phyloP scores from a whole-genome alignment of 495 filamentous ascomycete genomes.

The Penicillium herquei region DNA sequence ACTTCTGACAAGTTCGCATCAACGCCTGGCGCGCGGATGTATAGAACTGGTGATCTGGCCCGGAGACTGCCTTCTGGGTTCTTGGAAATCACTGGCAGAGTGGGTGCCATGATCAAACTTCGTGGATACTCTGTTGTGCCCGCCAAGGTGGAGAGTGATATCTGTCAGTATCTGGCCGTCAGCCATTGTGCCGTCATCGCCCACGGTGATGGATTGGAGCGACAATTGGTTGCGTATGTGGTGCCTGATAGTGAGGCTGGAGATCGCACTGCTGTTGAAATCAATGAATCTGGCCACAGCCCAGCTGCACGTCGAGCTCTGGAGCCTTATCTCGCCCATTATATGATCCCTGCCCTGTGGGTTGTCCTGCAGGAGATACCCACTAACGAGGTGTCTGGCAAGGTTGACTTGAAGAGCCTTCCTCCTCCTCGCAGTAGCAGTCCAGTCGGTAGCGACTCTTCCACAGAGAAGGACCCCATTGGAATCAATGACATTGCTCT shows the following conservation, averaged over 20 bases:
- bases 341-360: conserved; percentile 71
- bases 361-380: conserved; percentile 59
- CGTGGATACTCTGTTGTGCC: conserved; percentile 78
- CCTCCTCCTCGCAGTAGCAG: conserved; percentile 49
- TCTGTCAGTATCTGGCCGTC: conserved; percentile 58
- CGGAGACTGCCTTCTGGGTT: conserved; percentile 63
- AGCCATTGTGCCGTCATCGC: conserved; percentile 57
- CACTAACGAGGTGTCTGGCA: conserved; percentile 65
- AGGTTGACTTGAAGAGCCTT: conserved; percentile 62
- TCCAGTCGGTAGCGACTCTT: conserved; percentile 37
- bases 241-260: conserved; percentile 54
- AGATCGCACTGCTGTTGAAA: conserved; percentile 52
- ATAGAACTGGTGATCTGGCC: conserved; percentile 84
- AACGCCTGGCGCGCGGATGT: conserved; percentile 54
- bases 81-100: conserved; percentile 80
- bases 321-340: conserved; percentile 58
- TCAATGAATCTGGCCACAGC: conserved; percentile 60
- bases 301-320: conserved; percentile 54
- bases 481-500: conserved; percentile 53
- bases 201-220: conserved; percentile 63
- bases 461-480: conserved; percentile 49
- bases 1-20: conserved; percentile 56
- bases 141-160: conserved; percentile 71
- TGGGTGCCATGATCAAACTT: conserved; percentile 76
- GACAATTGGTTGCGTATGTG: conserved; percentile 66